Conservation (phyloP, 805 yeast species). For the Monosporozyma siamensis region DNA sequence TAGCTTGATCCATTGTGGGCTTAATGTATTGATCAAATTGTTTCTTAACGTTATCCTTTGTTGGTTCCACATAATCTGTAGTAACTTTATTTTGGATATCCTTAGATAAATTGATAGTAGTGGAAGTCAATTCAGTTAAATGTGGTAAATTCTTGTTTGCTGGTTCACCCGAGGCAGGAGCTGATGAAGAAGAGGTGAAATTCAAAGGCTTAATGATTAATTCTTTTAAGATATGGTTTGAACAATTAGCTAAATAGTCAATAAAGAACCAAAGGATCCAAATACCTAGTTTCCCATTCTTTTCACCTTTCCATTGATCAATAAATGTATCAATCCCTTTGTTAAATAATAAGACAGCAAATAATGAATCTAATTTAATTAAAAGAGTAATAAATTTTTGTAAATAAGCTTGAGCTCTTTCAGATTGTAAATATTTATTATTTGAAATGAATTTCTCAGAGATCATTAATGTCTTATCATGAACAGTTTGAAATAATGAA, state of each 20-base stretch:
- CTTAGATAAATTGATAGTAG: slow-evolving; percentile 21
- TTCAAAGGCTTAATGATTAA: slow-evolving; percentile 25
- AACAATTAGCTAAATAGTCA: slow-evolving; percentile 26
- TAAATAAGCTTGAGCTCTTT: not conserved
- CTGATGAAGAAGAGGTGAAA: too few relatives aligned
- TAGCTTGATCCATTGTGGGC: slow-evolving; percentile 5
- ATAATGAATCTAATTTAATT: slow-evolving; percentile 15
- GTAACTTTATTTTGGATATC: slow-evolving; percentile 20
- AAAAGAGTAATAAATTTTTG: not conserved
- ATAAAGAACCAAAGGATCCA: slow-evolving; percentile 25
- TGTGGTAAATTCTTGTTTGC: slow-evolving; percentile 18
- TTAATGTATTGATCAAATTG: slow-evolving; percentile 8
- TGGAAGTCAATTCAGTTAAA: slow-evolving; percentile 21
- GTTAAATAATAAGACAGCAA: slow-evolving; percentile 22
- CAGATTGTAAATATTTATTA: not conserved
- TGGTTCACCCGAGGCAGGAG: too few relatives aligned
- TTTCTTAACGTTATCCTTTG: slow-evolving; percentile 10
- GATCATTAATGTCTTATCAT: not conserved
- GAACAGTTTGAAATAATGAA: not conserved
- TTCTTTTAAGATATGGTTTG: slow-evolving; percentile 22
- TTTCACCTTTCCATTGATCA: slow-evolving; percentile 3
- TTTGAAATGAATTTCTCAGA: not conserved
- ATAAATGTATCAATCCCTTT: slow-evolving; percentile 25
- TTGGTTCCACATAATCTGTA: slow-evolving; percentile 17
- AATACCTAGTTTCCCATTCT: slow-evolving; percentile 18